phyloP scores from a whole-genome alignment of 2,329 filamentous ascomycete species.

The Penicillium sclerotiorum region DNA sequence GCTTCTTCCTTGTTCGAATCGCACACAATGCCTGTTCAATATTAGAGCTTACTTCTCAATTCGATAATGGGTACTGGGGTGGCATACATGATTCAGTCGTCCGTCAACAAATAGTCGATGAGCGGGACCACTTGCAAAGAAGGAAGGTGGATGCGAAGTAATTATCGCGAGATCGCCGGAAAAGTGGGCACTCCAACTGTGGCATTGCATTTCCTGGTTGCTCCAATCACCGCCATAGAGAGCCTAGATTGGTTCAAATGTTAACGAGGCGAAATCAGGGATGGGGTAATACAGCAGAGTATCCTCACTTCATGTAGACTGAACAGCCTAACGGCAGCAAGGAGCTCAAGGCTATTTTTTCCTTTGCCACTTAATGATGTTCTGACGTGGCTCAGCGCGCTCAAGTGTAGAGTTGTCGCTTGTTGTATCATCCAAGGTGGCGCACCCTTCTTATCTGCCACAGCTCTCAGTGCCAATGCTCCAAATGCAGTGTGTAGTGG shows the following conservation, averaged over 20 bases:
- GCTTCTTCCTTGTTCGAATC: neutral
- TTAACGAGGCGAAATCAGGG: neutral
- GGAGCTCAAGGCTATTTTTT: neutral
- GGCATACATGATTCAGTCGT: constrained; percentile 3
- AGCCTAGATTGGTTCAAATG: neutral
- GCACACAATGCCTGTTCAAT: constrained; percentile 1
- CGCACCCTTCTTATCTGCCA: neutral
- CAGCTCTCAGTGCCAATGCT: neutral
- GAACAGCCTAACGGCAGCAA: constrained; percentile 4
- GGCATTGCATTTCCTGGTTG: too few relatives aligned
- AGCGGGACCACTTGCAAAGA: constrained; percentile 5
- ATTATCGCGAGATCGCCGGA: constrained; percentile 9
- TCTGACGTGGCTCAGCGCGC: constrained; percentile 1
- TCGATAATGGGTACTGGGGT: neutral
- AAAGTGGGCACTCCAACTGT: constrained; percentile 4
- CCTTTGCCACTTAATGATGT: neutral
- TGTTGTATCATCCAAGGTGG: constrained; percentile 3
- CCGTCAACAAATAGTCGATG: constrained; percentile 13
- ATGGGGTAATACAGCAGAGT: neutral
- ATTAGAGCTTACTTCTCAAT: neutral
- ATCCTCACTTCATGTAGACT: constrained; percentile 11
- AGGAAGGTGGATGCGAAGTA: constrained; percentile 2
- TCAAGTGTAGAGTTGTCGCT: constrained; percentile 3
- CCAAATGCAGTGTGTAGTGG: constrained; percentile 5
- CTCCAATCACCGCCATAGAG: constrained; percentile 7